Evolutionary conservation across 2,329 filamentous ascomycete species (phyloP).

Genomic region (Pseudocercospora musae): DNA sequence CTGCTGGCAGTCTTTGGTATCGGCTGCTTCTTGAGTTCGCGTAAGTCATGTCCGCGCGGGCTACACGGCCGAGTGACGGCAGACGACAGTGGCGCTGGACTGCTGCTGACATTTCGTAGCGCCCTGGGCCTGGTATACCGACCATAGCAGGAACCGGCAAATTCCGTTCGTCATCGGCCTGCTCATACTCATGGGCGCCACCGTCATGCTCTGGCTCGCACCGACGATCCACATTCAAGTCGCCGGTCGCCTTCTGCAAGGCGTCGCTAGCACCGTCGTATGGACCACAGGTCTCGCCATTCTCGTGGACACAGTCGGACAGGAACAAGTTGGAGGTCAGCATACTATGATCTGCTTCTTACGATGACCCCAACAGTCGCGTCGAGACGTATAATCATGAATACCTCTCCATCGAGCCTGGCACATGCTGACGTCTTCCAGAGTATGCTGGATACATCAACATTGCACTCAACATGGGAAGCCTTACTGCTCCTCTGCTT

Average conservation of each 20-base stretch:
- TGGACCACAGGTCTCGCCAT: slow-evolving; percentile 69
- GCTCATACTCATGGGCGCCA: slow-evolving; percentile 58
- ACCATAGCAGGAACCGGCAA: slow-evolving; percentile 58
- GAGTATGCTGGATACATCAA: slow-evolving; percentile 63
- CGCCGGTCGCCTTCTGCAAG: slow-evolving; percentile 64
- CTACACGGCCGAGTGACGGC: background rate
- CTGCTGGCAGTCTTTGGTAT: slow-evolving; percentile 66
- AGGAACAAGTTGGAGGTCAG: slow-evolving; percentile 52
- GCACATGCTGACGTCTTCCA: background rate
- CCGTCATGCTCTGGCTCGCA: slow-evolving; percentile 62
- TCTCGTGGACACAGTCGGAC: slow-evolving; percentile 64
- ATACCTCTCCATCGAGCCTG: background rate
- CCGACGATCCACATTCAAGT: slow-evolving; percentile 58
- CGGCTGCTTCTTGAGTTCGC: slow-evolving; percentile 53
- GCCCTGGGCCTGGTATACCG: slow-evolving; percentile 54
- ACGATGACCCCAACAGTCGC: background rate
- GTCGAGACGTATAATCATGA: background rate
- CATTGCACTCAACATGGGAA: slow-evolving; percentile 58
- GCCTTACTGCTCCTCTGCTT: slow-evolving; percentile 61
- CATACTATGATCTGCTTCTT: slow-evolving; percentile 1
- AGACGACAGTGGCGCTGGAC: background rate
- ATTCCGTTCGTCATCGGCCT: slow-evolving; percentile 61
- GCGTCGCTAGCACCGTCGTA: slow-evolving; percentile 63
- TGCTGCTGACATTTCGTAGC: slow-evolving; percentile 16
- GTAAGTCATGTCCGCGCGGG: background rate